Evolutionary conservation across 768 basidiomycete genomes (phyloP).

Genomic region (Glaciozyma martinii): DNA sequence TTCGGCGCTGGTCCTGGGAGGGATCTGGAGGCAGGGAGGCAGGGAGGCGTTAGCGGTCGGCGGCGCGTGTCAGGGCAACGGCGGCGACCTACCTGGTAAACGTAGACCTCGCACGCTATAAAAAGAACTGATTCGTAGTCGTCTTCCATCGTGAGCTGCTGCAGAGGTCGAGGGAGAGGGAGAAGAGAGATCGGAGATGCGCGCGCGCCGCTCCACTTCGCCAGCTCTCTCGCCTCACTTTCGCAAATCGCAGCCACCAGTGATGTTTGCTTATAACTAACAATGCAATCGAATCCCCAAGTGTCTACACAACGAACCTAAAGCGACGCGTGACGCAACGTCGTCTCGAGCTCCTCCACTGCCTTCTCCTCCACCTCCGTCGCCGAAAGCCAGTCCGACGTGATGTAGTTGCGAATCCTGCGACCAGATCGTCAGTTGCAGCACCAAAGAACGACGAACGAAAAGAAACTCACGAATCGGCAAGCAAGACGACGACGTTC

Average conservation of each 20-base stretch:
- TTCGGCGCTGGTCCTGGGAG: slow-evolving; percentile 30
- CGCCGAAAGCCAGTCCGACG: slow-evolving; percentile 29
- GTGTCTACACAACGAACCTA: no score
- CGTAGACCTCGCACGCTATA: slow-evolving; percentile 27
- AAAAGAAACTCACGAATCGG: slow-evolving; percentile 47
- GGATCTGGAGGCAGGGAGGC: slow-evolving; percentile 24
- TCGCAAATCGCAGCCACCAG: no score
- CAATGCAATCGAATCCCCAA: no score
- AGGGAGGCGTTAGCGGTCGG: not conserved
- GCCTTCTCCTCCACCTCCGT: not conserved
- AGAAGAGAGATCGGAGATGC: no score
- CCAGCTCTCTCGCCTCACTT: no score
- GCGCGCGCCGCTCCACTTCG: no score
- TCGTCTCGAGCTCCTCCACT: no score
- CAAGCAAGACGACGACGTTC: slow-evolving; percentile 81
- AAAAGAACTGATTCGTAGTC: slow-evolving; percentile 25
- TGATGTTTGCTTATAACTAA: no score
- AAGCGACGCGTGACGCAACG: no score
- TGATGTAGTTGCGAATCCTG: slow-evolving; percentile 36
- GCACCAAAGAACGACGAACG: no score
- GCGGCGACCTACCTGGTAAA: slow-evolving; percentile 10
- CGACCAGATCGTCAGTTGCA: not conserved
- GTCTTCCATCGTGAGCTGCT: slow-evolving; percentile 12
- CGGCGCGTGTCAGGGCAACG: not conserved
- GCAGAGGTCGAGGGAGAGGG: no score